Percentiles rank a stretch among this genome's conserved stretches.
Evolutionary conservation across 1,284 basidiomycete genomes (phyloP).

Genomic region (Neolentinus lepideus): DNA sequence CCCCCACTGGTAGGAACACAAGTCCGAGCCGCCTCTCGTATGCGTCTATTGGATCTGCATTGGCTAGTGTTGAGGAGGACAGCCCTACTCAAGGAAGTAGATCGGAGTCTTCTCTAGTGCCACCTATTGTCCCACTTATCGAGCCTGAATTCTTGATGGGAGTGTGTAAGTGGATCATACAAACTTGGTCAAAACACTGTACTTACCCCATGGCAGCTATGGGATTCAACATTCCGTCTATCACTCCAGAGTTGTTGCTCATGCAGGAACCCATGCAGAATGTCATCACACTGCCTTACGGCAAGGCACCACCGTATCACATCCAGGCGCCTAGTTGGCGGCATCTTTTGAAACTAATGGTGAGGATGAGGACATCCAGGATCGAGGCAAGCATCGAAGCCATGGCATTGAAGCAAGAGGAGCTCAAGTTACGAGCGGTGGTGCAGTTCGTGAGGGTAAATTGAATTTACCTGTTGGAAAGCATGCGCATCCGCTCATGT

Average conservation of each 20-base stretch:
- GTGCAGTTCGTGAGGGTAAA: constrained; percentile 69
- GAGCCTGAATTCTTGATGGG: constrained; percentile 54
- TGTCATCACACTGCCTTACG: constrained; percentile 63
- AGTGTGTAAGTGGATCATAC: constrained; percentile 44
- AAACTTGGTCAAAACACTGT: constrained; percentile 10
- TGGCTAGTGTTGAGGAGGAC: not conserved
- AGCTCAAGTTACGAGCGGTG: constrained; percentile 60
- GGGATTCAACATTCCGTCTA: constrained; percentile 53
- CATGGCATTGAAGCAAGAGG: constrained; percentile 46
- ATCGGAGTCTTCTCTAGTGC: not conserved
- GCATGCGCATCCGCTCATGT: not conserved
- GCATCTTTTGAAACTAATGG: constrained; percentile 64
- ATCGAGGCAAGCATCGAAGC: constrained; percentile 66
- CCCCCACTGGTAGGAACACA: not conserved
- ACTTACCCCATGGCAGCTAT: constrained; percentile 37
- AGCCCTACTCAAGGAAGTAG: not conserved
- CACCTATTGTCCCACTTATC: constrained; percentile 39
- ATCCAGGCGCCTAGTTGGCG: constrained; percentile 68
- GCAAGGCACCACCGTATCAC: constrained; percentile 58
- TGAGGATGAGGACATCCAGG: constrained; percentile 56
- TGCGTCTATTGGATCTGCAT: not conserved
- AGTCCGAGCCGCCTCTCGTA: not conserved
- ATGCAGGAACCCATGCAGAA: constrained; percentile 57
- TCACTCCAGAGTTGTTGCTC: constrained; percentile 35
- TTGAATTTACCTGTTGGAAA: constrained; percentile 3